A percentile compares a stretch with the other conserved stretches of the same genome.
phyloP scores from a whole-genome alignment of 306 rosid species.

The Dryas drummondii region DNA sequence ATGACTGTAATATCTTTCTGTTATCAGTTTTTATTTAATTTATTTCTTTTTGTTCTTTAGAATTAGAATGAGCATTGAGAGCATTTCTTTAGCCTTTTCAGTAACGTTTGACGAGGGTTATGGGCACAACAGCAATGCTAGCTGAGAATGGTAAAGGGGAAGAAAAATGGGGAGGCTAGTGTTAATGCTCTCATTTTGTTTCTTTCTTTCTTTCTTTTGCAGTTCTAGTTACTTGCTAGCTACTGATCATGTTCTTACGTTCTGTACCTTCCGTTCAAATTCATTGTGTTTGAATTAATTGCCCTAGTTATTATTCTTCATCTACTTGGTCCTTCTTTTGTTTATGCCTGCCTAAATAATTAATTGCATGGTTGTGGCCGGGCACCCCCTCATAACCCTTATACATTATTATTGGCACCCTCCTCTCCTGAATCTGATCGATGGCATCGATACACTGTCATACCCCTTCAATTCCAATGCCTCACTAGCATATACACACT shows the following conservation, averaged over 20 bases:
- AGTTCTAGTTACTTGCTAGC: conserved; percentile 2
- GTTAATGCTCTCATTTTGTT: conserved; percentile 63
- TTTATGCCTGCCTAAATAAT: neutral
- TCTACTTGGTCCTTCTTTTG: neutral
- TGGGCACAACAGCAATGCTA: conserved; percentile 19
- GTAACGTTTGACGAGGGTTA: conserved; percentile 23
- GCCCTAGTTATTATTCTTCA: conserved; percentile 22
- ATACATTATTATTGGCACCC: neutral
- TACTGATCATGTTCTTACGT: neutral
- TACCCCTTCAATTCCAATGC: too few relatives aligned
- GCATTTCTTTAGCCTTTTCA: conserved; percentile 75
- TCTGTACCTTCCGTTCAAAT: conserved; percentile 38
- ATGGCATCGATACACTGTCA: too few relatives aligned
- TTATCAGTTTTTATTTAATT: neutral
- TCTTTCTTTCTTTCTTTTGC: conserved; percentile 23
- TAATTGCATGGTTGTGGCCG: neutral
- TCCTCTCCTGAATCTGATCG: too few relatives aligned
- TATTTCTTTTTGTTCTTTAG: neutral
- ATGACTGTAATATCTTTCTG: conserved; percentile 26
- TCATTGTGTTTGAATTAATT: conserved; percentile 13
- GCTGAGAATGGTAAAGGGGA: neutral
- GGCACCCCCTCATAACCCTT: neutral
- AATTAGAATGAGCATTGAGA: conserved; percentile 44
- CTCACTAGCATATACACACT: too few relatives aligned
- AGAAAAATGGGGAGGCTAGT: conserved; percentile 50